Evolutionary conservation across 495 filamentous ascomycete genomes (phyloP), one percentile per base, ranked within the genome.

Genomic region (Penicillium mononematosum): DNA sequence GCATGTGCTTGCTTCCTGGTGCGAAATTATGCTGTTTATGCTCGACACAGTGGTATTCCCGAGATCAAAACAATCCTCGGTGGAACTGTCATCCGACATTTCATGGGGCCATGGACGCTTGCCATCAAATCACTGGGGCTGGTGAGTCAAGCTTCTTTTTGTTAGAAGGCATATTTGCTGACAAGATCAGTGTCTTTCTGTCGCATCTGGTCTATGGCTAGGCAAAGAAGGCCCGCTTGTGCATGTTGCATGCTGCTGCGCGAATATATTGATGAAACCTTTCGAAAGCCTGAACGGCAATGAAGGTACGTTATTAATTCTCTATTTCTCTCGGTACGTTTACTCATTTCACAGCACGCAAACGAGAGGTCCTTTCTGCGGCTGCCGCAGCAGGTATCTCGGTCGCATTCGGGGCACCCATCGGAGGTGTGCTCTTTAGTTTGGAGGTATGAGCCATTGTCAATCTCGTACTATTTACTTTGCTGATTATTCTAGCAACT

Each of bases 31-130:
- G 90, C 92, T 12, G 78, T 88, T 10, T 91, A 96, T 73, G 94
- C 94, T 39, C 92, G 88, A 66, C 95, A 98, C 62, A 96, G 92
- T 69, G 94, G 94, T 66, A 97, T 98, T 59, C 93, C 94, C 8
- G 94, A 98, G 74, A 96, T 98, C 61, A 98, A 98, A 77, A 98
- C 94, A 11, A 85, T 98, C 1, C 77, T 98, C 55, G 94, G 94
- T 14, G 94, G 94, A 20, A 98, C 96, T 75, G 85, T 98, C 10
- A 97, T 98, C 55, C 83, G 87, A 52, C 83, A 86, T 65, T 97
- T 98, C 62, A 82, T 98, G 81, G 91, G 94, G 6, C 74, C 81
- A n/a, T 96, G 92, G 93, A 97, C 93, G 1, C 76, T 98, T 63
- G 71, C 89, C 22, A 92, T 93, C 47, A 98, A 98, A 66, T 96